These are phyloP conservation scores for Sarcocystis neurona DNA, from an alignment of 169 alveolate species.

Conservation along the genomic window DNA sequence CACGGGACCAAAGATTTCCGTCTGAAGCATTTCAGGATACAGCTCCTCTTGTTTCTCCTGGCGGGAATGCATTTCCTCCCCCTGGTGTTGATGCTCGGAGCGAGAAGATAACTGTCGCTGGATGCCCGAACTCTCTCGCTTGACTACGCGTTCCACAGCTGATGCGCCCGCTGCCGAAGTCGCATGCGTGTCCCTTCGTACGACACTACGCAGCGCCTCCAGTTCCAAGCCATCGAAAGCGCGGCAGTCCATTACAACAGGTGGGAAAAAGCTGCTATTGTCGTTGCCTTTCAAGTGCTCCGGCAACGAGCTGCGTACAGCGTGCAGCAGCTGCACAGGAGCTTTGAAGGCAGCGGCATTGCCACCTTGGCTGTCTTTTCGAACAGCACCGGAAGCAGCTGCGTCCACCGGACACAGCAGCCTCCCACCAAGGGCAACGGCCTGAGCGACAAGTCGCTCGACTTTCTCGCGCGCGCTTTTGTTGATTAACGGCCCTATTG, in stretches of 20 bases:
- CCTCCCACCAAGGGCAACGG: conserved; percentile 36
- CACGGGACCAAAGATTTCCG: conserved; percentile 61
- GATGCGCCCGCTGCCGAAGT: too few relatives aligned
- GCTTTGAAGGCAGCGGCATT: not conserved
- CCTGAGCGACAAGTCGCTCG: conserved; percentile 45
- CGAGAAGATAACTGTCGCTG: too few relatives aligned
- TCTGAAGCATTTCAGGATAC: not conserved
- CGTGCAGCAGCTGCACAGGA: not conserved
- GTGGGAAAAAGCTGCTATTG: not conserved
- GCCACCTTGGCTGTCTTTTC: conserved; percentile 23
- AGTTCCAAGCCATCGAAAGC: conserved; percentile 16
- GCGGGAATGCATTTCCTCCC: not conserved
- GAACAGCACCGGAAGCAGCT: not conserved
- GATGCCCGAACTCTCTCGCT: too few relatives aligned
- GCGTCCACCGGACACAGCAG: conserved; percentile 17
- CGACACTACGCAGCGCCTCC: not conserved
- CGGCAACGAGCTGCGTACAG: not conserved
- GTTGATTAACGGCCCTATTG: conserved; percentile 66
- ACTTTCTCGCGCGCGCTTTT: conserved; percentile 39
- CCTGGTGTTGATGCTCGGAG: too few relatives aligned
- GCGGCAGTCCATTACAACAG: conserved; percentile 56
- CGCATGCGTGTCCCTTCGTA: too few relatives aligned
- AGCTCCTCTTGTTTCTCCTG: conserved; percentile 16
- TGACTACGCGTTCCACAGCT: too few relatives aligned
- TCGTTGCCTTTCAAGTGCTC: conserved; percentile 13